Evolutionary conservation across 768 basidiomycete species (phyloP).

Genomic region (Obba rivulosa): DNA sequence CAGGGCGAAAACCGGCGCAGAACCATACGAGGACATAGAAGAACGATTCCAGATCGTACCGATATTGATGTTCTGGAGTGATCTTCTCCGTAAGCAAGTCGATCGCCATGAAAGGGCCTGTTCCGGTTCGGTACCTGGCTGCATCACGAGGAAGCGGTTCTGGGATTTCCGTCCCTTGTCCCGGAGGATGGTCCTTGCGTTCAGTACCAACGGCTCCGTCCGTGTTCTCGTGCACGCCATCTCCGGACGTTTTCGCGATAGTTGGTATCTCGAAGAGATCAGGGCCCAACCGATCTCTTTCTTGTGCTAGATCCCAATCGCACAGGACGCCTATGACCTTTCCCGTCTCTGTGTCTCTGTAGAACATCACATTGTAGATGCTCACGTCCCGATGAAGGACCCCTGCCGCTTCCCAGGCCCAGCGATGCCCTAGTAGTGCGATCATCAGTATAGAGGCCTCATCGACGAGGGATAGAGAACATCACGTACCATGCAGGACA

Average conservation of each 20-base stretch:
- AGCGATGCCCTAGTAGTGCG: neutral
- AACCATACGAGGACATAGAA: conserved; percentile 3
- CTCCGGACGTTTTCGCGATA: neutral
- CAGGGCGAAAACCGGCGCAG: conserved; percentile 1
- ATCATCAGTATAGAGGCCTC: neutral
- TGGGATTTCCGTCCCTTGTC: neutral
- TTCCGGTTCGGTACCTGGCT: conserved; percentile 1
- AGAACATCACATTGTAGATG: conserved; percentile 4
- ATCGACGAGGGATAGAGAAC: neutral
- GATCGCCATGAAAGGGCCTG: conserved; percentile 4
- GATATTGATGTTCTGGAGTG: conserved; percentile 2
- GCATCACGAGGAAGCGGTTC: neutral
- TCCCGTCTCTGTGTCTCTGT: neutral
- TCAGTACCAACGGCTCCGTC: neutral
- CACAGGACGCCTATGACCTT: neutral
- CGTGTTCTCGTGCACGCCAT: neutral
- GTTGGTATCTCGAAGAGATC: neutral
- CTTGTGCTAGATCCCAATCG: conserved; percentile 5
- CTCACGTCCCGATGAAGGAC: conserved; percentile 8
- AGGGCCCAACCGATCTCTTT: neutral
- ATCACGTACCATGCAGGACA: conserved; percentile 5
- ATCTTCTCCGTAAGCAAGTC: neutral
- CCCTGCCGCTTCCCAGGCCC: neutral
- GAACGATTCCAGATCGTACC: no score
- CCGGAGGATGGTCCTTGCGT: neutral